Percentiles rank a stretch among this genome's conserved stretches.
Conservation (phyloP, 1,284 basidiomycete species). For the Inonotus hispidus region DNA sequence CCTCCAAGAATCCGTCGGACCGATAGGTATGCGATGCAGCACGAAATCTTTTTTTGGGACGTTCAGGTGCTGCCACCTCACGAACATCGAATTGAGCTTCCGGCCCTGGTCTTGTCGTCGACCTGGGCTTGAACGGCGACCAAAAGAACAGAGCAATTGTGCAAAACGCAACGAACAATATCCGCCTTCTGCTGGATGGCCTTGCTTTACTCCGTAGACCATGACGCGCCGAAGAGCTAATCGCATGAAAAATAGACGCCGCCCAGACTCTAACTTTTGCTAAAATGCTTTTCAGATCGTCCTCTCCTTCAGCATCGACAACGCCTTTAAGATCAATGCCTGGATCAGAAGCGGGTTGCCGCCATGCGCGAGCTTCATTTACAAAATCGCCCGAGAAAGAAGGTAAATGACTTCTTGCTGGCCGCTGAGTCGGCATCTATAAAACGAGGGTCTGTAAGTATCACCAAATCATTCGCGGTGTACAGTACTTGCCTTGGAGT, state of each 20-base stretch:
- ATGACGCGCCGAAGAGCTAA: background rate
- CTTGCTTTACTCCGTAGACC: background rate
- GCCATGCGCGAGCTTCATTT: background rate
- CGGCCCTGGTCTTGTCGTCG: background rate
- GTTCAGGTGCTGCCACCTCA: background rate
- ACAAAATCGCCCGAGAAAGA: slow-evolving; percentile 8
- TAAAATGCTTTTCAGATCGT: slow-evolving; percentile 4
- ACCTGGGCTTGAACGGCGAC: background rate
- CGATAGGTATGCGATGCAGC: slow-evolving; percentile 10
- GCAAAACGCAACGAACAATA: background rate
- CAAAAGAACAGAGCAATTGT: slow-evolving; percentile 4
- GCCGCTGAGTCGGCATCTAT: slow-evolving; percentile 5
- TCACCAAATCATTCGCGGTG: too few relatives aligned
- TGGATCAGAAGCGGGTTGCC: background rate
- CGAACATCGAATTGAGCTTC: background rate
- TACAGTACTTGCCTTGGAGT: too few relatives aligned
- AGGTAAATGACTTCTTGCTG: slow-evolving; percentile 8
- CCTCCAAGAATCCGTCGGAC: slow-evolving; percentile 15
- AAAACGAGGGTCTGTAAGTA: background rate
- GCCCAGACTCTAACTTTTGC: slow-evolving; percentile 9
- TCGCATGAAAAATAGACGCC: background rate
- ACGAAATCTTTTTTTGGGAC: background rate
- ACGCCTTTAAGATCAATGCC: background rate
- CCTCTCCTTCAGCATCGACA: slow-evolving; percentile 1
- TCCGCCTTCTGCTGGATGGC: background rate